These are phyloP conservation scores for Alternaria arborescens DNA, from an alignment of 2,329 filamentous ascomycete species.

Conservation along the genomic window DNA sequence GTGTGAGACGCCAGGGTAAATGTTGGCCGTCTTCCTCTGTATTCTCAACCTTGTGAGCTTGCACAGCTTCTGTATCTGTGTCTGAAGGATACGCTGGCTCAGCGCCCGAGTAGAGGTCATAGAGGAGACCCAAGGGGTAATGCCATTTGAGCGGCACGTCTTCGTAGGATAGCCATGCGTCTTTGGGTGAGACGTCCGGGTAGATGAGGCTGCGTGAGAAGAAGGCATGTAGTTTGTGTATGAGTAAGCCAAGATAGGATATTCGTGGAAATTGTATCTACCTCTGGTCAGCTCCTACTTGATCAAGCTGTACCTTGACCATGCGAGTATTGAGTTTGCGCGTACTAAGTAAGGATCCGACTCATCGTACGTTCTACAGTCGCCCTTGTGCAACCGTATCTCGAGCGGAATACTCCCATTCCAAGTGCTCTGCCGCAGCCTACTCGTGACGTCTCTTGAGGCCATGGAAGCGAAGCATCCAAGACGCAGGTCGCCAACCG, in stretches of 20 bases:
- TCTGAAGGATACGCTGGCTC: conserved; percentile 53
- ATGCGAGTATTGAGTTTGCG: conserved; percentile 4
- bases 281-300: conserved; percentile 9
- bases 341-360: conserved; percentile 68
- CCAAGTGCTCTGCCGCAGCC: conserved; percentile 64
- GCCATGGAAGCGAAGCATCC: conserved; percentile 19
- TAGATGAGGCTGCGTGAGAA: conserved; percentile 68
- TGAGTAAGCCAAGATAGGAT: conserved; percentile 73
- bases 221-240: conserved; percentile 69
- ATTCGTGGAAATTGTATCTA: conserved; percentile 70
- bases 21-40: conserved; percentile 27
- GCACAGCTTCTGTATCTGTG: conserved; percentile 4
- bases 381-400: conserved; percentile 65
- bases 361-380: conserved; percentile 68
- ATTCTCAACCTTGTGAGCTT: conserved; percentile 25
- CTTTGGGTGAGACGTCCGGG: conserved; percentile 59
- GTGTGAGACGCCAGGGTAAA: conserved; percentile 69
- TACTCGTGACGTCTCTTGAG: conserved; percentile 47
- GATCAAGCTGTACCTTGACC: conserved; percentile 5
- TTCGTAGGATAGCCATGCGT: conserved; percentile 73
- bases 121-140: conserved; percentile 73
- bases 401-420: conserved; percentile 67
- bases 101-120: conserved; percentile 71
- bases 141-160: conserved; percentile 76
- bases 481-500: conserved; percentile 17